Conservation (phyloP, 306 rosid species). For the Begonia fuchsioides region DNA sequence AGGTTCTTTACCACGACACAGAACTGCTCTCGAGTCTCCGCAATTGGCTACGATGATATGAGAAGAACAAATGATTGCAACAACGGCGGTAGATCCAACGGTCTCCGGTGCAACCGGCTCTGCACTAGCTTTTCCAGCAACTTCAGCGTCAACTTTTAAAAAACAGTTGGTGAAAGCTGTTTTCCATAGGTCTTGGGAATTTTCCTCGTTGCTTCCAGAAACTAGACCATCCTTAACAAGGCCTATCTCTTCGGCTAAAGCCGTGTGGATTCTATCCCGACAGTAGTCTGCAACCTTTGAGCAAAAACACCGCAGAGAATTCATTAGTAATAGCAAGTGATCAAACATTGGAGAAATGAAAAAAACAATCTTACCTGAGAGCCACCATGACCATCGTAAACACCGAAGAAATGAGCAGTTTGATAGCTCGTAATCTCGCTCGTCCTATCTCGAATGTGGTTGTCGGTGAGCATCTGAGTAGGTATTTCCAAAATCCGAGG, state of each 20-base stretch:
- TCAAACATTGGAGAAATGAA: neutral
- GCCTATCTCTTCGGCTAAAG: slow-evolving; percentile 40
- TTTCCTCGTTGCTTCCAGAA: slow-evolving; percentile 15
- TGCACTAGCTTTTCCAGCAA: slow-evolving; percentile 24
- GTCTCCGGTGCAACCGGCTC: slow-evolving; percentile 43
- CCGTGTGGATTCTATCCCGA: slow-evolving; percentile 25
- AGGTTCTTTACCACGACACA: slow-evolving; percentile 42
- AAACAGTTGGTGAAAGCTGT: slow-evolving; percentile 32
- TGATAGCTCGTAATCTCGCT: neutral
- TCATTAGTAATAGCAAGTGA: neutral
- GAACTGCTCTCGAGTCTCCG: slow-evolving; percentile 48
- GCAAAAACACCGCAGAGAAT: neutral
- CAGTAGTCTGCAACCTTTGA: neutral
- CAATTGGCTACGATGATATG: slow-evolving; percentile 40
- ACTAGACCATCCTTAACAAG: slow-evolving; percentile 17
- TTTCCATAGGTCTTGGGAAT: slow-evolving; percentile 36
- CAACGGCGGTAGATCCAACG: slow-evolving; percentile 49
- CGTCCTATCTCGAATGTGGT: slow-evolving; percentile 19
- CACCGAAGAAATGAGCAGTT: slow-evolving; percentile 1
- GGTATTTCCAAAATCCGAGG: slow-evolving; percentile 50
- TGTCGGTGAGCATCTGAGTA: slow-evolving; percentile 45
- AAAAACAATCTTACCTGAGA: slow-evolving; percentile 1
- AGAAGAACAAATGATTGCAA: slow-evolving; percentile 31
- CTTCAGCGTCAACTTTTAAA: slow-evolving; percentile 35
- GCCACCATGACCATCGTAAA: slow-evolving; percentile 7